Evolutionary conservation across 1,284 basidiomycete genomes (phyloP).

Genomic region (Cronartium quercuum): DNA sequence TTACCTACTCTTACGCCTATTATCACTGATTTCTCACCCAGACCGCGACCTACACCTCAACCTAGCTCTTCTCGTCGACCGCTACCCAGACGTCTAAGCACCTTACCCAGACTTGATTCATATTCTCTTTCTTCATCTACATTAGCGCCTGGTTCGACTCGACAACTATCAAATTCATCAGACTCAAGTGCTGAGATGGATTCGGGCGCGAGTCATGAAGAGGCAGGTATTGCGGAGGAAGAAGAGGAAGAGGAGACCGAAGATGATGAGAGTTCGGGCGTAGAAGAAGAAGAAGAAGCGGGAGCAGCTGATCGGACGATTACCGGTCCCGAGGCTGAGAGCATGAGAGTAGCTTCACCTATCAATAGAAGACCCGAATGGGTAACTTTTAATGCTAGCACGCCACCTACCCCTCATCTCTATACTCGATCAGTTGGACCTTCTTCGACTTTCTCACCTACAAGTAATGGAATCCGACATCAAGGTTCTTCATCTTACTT

Average conservation of each 20-base stretch:
- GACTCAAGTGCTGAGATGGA: background rate
- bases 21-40: background rate
- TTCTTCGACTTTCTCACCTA: background rate
- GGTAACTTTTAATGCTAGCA: background rate
- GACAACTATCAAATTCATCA: background rate
- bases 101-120: background rate
- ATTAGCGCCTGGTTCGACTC: background rate
- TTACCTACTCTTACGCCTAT: too few species aligned
- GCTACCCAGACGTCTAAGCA: background rate
- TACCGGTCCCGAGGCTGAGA: background rate
- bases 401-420: background rate
- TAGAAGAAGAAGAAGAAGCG: background rate
- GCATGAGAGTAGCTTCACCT: background rate
- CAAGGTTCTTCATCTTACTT: background rate
- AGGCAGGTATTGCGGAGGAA: background rate
- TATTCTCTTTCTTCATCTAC: background rate
- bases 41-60: background rate
- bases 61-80: background rate
- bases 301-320: background rate
- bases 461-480: background rate
- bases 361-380: background rate
- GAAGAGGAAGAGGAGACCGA: background rate
- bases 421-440: background rate
- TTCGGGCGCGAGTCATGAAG: background rate
- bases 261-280: background rate